These are phyloP conservation scores for Polytrichum commune DNA, from an alignment of 225 moss, liverwort and hornwort genomes.

Conservation along the genomic window DNA sequence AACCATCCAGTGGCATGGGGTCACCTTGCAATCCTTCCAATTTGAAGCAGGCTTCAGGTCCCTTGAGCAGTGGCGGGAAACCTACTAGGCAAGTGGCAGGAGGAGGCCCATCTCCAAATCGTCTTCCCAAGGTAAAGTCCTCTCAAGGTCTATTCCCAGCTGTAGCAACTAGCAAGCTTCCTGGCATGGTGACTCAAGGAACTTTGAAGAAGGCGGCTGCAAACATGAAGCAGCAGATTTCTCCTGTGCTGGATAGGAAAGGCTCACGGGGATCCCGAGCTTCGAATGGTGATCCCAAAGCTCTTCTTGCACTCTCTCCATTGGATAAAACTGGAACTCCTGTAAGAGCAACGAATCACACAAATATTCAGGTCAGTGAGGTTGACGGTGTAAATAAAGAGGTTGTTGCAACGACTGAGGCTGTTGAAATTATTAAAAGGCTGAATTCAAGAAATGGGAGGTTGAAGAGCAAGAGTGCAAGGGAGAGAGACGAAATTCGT, in stretches of 20 bases:
- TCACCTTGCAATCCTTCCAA: constrained; percentile 18
- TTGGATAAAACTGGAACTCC: neutral
- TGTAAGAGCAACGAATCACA: neutral
- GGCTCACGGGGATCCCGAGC: constrained; percentile 26
- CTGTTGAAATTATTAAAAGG: neutral
- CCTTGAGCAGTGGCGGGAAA: constrained; percentile 8
- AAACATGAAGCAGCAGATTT: constrained; percentile 24
- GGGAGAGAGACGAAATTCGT: constrained; percentile 19
- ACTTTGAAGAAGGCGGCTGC: constrained; percentile 28
- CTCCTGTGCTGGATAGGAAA: constrained; percentile 30
- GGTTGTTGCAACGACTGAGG: neutral
- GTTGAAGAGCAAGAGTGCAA: constrained; percentile 18
- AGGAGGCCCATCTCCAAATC: constrained; percentile 20
- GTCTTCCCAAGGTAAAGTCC: constrained; percentile 18
- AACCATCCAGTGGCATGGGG: constrained; percentile 12
- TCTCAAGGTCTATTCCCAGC: constrained; percentile 23
- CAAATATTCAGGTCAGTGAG: neutral
- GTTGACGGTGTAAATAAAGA: neutral
- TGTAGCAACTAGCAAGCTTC: constrained; percentile 22
- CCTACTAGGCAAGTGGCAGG: constrained; percentile 7
- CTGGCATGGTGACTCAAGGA: constrained; percentile 30
- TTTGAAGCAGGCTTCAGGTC: constrained; percentile 15
- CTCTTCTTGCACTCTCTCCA: constrained; percentile 1
- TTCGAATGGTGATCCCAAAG: constrained; percentile 16
- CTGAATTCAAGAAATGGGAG: neutral